Base-by-base conservation (phyloP, 768 basidiomycete genomes). In the Lyophyllum semitale region DNA sequence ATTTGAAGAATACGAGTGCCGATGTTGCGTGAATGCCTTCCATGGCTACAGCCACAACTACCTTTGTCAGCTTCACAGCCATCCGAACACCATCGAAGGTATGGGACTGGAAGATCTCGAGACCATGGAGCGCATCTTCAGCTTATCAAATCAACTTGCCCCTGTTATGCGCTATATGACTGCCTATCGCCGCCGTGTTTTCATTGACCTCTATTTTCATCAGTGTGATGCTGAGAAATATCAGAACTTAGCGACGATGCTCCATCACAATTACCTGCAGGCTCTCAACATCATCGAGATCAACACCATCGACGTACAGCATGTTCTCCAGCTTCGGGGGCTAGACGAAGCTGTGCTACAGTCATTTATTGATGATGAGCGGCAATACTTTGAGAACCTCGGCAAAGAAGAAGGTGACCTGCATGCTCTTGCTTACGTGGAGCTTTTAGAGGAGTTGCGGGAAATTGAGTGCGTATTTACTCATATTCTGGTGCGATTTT, bases 211-310 rank as follows among this genome's bases (percentile, higher is more conserved):
- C 13, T 67, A 63, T 51, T 73, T 73, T 54, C 54, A 53, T 2
- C 66, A 69, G 11, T 73, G 73, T 68, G 71, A 76, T 57, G 51
- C 55, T 2, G 70, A 75, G n/a, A n/a, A n/a, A n/a, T n/a, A n/a
- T n/a, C n/a, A n/a, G n/a, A n/a, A n/a, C n/a, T n/a, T n/a, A n/a
- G 69, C 67, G 30, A 56, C 32, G 7, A 51, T 59, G 51, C n/a
- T 64, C 23, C 29, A 55, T 53, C 61, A 69, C 37, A 73, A 73
- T 48, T 71, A 69, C 57, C 13, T 20, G 2, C 70, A 73, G 47
- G 70, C 69, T n/a, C n/a, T n/a, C n/a, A n/a, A n/a, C n/a, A n/a
- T n/a, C n/a, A n/a, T n/a, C n/a, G n/a, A n/a, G n/a, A 1, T 61
- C 69, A 54, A 64, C 35, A 43, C 48, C 7, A 12, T 47, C 18